A percentile compares a stretch with the other conserved stretches of the same genome.
Conservation (phyloP, 2,329 filamentous ascomycete genomes). For the Exophiala calicioides region DNA sequence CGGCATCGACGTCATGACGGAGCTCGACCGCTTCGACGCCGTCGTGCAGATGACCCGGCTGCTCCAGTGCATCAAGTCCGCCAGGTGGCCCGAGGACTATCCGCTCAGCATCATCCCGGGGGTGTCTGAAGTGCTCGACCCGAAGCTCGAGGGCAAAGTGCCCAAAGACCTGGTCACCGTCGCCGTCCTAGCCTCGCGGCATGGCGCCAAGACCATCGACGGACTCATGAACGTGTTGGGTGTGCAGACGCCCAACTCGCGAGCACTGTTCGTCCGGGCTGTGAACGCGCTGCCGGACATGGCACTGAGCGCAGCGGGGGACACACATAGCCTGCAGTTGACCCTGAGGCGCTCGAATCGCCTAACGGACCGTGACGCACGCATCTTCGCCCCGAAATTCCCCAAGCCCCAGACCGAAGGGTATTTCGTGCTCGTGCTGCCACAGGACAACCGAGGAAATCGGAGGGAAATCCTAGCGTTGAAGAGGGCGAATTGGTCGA, state of each 20-base stretch:
- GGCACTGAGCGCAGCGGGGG: constrained; percentile 17
- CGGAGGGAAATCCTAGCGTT: constrained; percentile 69
- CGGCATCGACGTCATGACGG: constrained; percentile 87
- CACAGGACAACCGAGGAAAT: constrained; percentile 58
- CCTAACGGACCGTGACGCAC: constrained; percentile 60
- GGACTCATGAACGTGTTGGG: constrained; percentile 32
- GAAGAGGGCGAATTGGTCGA: constrained; percentile 78
- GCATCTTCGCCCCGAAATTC: constrained; percentile 84
- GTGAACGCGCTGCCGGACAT: constrained; percentile 39
- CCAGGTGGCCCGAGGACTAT: constrained; percentile 83
- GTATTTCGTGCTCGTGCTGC: constrained; percentile 79
- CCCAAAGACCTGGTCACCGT: constrained; percentile 29
- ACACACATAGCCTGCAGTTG: constrained; percentile 31
- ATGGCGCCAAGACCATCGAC: constrained; percentile 28
- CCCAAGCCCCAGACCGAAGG: constrained; percentile 94
- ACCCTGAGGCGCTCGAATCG: constrained; percentile 26
- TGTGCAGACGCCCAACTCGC: constrained; percentile 22
- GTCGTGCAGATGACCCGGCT: constrained; percentile 80
- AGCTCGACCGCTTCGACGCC: constrained; percentile 74
- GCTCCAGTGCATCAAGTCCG: constrained; percentile 89
- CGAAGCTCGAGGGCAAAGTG: constrained; percentile 25
- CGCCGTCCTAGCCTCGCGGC: constrained; percentile 27
- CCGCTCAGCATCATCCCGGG: constrained; percentile 78
- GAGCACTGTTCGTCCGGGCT: constrained; percentile 52
- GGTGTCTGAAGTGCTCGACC: constrained; percentile 47